phyloP scores from a whole-genome alignment of 257 asterid genomes.

The Henckelia pumila region DNA sequence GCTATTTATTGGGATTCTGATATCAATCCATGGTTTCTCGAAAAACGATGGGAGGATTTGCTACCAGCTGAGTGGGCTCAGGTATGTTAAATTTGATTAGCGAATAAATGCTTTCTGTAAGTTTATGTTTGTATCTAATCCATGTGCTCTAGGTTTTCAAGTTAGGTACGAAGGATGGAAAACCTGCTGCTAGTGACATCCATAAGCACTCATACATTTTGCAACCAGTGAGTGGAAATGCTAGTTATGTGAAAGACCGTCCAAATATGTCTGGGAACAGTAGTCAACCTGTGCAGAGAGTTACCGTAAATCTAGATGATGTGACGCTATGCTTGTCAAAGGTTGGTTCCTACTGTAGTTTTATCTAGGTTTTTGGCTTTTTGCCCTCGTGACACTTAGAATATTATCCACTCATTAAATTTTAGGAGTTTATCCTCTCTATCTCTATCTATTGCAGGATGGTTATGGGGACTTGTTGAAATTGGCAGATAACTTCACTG shows the following conservation, averaged over 20 bases:
- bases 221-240: conserved; percentile 94
- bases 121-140: conserved; percentile 26
- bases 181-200: conserved; percentile 49
- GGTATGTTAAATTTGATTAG: conserved; percentile 46
- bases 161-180: conserved; percentile 78
- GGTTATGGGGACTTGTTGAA: conserved; percentile 83
- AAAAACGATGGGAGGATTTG: conserved; percentile 79
- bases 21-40: conserved; percentile 67
- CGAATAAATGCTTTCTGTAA: conserved; percentile 19
- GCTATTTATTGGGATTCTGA: conserved; percentile 91
- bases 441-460: conserved; percentile 46
- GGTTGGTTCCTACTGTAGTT: conserved; percentile 38
- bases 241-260: conserved; percentile 75
- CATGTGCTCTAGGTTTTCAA: conserved; percentile 61
- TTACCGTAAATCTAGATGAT: conserved; percentile 81
- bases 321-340: conserved; percentile 93
- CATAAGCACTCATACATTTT: conserved; percentile 69
- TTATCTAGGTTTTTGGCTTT: conserved; percentile 21
- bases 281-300: conserved; percentile 68
- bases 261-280: conserved; percentile 49
- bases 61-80: conserved; percentile 80
- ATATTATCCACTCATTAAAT: background rate
- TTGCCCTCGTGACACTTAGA: background rate
- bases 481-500: conserved; percentile 88
- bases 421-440: conserved; percentile 10